A percentile compares a stretch with the other conserved stretches of the same genome.
phyloP scores from a whole-genome alignment of 352 stramenopile species.

The Phytopythium ostracodes region DNA sequence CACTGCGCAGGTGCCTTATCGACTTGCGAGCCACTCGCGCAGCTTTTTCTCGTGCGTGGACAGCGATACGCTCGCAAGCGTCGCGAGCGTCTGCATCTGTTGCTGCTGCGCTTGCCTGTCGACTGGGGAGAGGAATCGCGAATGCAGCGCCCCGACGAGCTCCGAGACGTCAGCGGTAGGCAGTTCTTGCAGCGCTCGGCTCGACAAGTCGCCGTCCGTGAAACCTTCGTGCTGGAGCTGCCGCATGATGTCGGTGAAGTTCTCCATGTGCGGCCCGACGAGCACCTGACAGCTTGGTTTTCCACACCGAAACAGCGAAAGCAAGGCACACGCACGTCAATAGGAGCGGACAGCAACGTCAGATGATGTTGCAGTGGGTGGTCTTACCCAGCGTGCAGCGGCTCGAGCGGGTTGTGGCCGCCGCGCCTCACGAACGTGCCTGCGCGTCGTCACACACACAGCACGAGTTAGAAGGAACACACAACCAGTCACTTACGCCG shows the following conservation, averaged over 20 bases:
- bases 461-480: too few species aligned
- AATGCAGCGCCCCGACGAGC: slow-evolving; percentile 16
- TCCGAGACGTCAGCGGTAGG: slow-evolving; percentile 7
- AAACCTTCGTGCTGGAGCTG: slow-evolving; percentile 21
- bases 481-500: too few species aligned
- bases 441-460: slow-evolving; percentile 4
- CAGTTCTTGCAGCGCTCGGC: neutral
- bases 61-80: slow-evolving; percentile 24
- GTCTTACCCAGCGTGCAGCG: slow-evolving; percentile 47
- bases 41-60: slow-evolving; percentile 28
- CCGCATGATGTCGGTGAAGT: slow-evolving; percentile 57
- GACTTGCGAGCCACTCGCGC: slow-evolving; percentile 30
- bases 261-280: slow-evolving; percentile 61
- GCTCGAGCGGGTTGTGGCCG: slow-evolving; percentile 77
- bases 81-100: slow-evolving; percentile 22
- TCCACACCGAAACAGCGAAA: neutral
- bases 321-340: neutral
- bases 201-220: slow-evolving; percentile 5
- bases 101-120: slow-evolving; percentile 7
- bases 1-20: neutral
- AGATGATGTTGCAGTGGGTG: too few species aligned
- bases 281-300: slow-evolving; percentile 53
- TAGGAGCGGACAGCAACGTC: neutral
- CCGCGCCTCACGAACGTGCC: slow-evolving; percentile 55
- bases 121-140: neutral